These are phyloP conservation scores for Amborella trichopoda DNA, from an alignment of 164 flowering plant genomes.

Conservation along the genomic window DNA sequence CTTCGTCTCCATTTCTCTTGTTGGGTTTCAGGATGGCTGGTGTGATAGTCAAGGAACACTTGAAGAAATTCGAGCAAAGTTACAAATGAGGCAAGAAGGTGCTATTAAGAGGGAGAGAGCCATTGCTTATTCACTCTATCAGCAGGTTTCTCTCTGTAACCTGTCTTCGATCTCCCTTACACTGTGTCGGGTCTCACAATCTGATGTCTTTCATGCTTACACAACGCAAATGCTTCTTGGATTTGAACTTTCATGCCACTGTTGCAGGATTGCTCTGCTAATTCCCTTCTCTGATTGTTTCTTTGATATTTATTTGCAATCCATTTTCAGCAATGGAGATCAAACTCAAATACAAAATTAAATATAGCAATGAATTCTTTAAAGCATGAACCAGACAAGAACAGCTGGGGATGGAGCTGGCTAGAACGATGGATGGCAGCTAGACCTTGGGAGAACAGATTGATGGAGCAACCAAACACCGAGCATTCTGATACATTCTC, in stretches of 20 bases:
- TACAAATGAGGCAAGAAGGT: conserved; percentile 70
- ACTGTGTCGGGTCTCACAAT: too few species aligned
- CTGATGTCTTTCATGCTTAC: too few species aligned
- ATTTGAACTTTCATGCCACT: too few species aligned
- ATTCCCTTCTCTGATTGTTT: too few species aligned
- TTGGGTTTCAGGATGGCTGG: conserved; percentile 60
- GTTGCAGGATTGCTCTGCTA: too few species aligned
- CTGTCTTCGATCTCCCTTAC: too few species aligned
- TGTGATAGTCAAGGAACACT: conserved; percentile 69
- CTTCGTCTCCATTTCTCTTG: not conserved
- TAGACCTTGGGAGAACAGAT: conserved; percentile 88
- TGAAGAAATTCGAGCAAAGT: conserved; percentile 49
- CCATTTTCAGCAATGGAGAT: conserved; percentile 56
- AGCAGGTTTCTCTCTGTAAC: conserved; percentile 35
- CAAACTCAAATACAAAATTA: conserved; percentile 25
- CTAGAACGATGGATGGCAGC: conserved; percentile 98
- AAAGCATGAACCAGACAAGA: conserved; percentile 52
- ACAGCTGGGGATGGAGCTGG: conserved; percentile 95
- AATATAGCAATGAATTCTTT: conserved; percentile 15
- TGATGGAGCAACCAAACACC: conserved; percentile 51
- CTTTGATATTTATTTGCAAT: not conserved
- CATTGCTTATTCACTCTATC: conserved; percentile 45
- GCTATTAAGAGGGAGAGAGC: conserved; percentile 90
- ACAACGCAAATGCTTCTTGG: too few species aligned
- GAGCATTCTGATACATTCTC: conserved; percentile 36